A percentile compares a stretch with the other conserved stretches of the same genome.
Conservation (phyloP, 106 monocot genomes). For the Chionographis japonica region DNA sequence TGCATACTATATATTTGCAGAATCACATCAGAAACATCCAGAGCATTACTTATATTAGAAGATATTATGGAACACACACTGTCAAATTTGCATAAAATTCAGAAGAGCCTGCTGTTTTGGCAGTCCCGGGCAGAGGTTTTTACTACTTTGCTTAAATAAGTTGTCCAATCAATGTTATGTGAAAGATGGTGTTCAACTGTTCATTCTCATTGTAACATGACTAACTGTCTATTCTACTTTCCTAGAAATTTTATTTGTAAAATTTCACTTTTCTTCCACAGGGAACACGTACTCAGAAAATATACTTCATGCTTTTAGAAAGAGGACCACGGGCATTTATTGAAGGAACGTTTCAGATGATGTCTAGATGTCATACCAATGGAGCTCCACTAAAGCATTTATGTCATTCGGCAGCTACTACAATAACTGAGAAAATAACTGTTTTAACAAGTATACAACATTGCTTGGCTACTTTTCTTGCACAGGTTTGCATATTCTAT, state of each 20-base stretch:
- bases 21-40: conserved; percentile 36
- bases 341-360: conserved; percentile 40
- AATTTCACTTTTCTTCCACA: conserved; percentile 16
- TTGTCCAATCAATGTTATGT: neutral
- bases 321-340: conserved; percentile 81
- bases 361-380: conserved; percentile 35
- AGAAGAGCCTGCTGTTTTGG: conserved; percentile 86
- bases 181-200: neutral
- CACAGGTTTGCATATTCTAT: conserved; percentile 40
- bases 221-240: neutral
- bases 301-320: conserved; percentile 88
- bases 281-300: conserved; percentile 68
- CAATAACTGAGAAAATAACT: conserved; percentile 57
- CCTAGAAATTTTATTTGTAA: neutral
- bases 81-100: conserved; percentile 59
- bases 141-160: neutral
- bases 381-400: conserved; percentile 51
- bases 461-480: conserved; percentile 63
- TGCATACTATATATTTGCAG: conserved; percentile 27
- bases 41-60: conserved; percentile 43
- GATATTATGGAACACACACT: conserved; percentile 58
- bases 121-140: conserved; percentile 72
- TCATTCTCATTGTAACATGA: neutral
- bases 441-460: conserved; percentile 56
- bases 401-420: conserved; percentile 53